Base-by-base conservation (phyloP, 495 filamentous ascomycete genomes). In the Tuber umbilicatum region DNA sequence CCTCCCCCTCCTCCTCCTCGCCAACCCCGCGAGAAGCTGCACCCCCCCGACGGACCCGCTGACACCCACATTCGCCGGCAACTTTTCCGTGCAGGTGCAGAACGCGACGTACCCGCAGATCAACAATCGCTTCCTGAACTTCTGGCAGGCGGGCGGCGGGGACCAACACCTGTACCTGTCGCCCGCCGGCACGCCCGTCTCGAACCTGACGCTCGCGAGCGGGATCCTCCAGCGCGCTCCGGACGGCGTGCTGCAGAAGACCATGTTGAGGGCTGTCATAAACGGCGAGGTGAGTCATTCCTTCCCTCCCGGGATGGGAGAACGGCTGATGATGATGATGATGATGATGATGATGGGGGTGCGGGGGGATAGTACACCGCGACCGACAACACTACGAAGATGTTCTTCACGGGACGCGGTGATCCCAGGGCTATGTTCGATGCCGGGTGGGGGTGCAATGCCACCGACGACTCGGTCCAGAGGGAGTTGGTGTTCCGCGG, bases 231-330 rank as follows among this genome's bases (percentile, higher is more conserved):
- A 82, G 71, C 78, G 47, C 79, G 71, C 60, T 72, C 70, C 72
- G 21, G 47, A 40, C 1, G 76, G 74, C 21, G 80, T 82, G 45
- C 82, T 80, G 77, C 83, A 83, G 27, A 84, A 83, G n/a, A 83
- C 87, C 42, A 86, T 86, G 17, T 80, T 82, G 37, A 76, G 77
- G 27, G 81, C 80, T 1, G 81, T 82, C 43, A 76, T 99, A 74
- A 98, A 99, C 83, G 93, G 93, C 86, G 93, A 97, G 84, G 89
- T 86, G 60, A 64, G 45, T 68, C 50, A 64, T 27, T 55, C 38
- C 39, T 37, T 68, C 19, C 45, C 39, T 23, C 27, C 50, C n/a
- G 23, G 50, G 55, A 31, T 10, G 12, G n/a, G 7, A 16, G 55
- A 31, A 14, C 2, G 6, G 1, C 12, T 60, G 4, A 45, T n/a